Percentiles rank a stretch among this genome's conserved stretches.
Evolutionary conservation across 1,284 basidiomycete species (phyloP).

Genomic region (Cystobasidiaceae sp.): DNA sequence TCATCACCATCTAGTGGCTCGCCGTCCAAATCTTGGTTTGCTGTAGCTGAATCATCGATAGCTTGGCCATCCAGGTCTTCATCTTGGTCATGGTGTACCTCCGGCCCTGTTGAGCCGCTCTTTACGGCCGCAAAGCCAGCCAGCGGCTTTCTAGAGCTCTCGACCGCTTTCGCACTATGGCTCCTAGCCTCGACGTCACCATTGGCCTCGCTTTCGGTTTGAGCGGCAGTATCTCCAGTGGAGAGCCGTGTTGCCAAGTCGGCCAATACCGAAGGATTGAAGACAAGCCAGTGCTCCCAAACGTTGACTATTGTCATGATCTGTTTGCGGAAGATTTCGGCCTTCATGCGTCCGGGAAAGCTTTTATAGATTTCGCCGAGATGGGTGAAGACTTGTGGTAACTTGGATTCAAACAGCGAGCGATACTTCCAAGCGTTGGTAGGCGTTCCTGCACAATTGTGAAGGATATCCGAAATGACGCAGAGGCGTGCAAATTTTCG

Average conservation of each 20-base stretch:
- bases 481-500: conserved; percentile 92
- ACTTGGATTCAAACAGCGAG: conserved; percentile 76
- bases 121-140: conserved; percentile 16
- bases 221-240: conserved; percentile 38
- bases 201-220: conserved; percentile 8
- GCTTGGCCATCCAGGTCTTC: conserved; percentile 13
- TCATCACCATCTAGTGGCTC: conserved; percentile 50
- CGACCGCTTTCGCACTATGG: no score
- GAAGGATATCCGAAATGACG: conserved; percentile 93
- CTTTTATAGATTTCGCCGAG: conserved; percentile 85
- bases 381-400: conserved; percentile 87
- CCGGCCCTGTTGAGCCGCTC: not conserved
- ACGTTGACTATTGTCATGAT: conserved; percentile 77
- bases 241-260: conserved; percentile 63
- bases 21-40: conserved; percentile 52
- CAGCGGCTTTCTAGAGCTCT: not conserved
- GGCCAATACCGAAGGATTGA: conserved; percentile 71
- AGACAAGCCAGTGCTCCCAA: conserved; percentile 78
- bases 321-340: conserved; percentile 86
- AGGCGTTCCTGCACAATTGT: conserved; percentile 80
- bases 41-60: not conserved
- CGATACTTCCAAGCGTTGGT: conserved; percentile 77
- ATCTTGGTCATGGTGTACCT: not conserved
- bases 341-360: conserved; percentile 85
- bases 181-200: no score